Conservation (phyloP, 495 filamentous ascomycete genomes). For the Annulohypoxylon maeteangense region DNA sequence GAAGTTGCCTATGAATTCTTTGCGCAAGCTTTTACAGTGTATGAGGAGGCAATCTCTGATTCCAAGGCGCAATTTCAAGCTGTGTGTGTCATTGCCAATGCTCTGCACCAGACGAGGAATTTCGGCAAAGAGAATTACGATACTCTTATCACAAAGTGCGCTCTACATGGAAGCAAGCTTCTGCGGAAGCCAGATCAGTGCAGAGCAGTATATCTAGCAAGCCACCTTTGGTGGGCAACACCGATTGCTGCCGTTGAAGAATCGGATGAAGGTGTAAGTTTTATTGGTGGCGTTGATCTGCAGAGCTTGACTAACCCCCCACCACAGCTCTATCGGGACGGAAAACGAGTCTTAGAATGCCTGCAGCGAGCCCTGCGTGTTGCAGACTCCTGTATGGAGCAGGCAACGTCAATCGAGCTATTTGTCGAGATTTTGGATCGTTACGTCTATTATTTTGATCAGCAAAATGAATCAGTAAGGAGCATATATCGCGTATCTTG, state of each 20-base stretch:
- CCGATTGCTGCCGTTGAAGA: slow-evolving; percentile 85
- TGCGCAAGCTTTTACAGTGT: slow-evolving; percentile 97
- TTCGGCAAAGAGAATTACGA: slow-evolving; percentile 98
- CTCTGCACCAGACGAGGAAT: slow-evolving; percentile 83
- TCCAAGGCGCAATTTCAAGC: slow-evolving; percentile 97
- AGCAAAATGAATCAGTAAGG: slow-evolving; percentile 94
- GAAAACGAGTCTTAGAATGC: slow-evolving; percentile 95
- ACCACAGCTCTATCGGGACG: slow-evolving; percentile 90
- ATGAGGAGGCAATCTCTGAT: slow-evolving; percentile 95
- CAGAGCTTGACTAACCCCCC: slow-evolving; percentile 8
- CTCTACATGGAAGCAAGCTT: slow-evolving; percentile 94
- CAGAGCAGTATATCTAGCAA: slow-evolving; percentile 93
- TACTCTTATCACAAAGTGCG: slow-evolving; percentile 96
- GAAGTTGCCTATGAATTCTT: slow-evolving; percentile 99
- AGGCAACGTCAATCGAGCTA: slow-evolving; percentile 95
- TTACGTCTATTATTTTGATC: slow-evolving; percentile 99
- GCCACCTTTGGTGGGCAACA: slow-evolving; percentile 97
- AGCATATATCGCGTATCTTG: neutral
- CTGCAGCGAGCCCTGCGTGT: slow-evolving; percentile 94
- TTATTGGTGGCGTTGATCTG: neutral
- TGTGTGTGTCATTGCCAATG: slow-evolving; percentile 92
- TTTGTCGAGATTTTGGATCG: slow-evolving; percentile 98
- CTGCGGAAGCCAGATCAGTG: slow-evolving; percentile 99
- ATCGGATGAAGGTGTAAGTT: slow-evolving; percentile 81
- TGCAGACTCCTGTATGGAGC: slow-evolving; percentile 98